phyloP scores from a whole-genome alignment of 2,329 filamentous ascomycete genomes.

The Aspergillus eucalypticola region DNA sequence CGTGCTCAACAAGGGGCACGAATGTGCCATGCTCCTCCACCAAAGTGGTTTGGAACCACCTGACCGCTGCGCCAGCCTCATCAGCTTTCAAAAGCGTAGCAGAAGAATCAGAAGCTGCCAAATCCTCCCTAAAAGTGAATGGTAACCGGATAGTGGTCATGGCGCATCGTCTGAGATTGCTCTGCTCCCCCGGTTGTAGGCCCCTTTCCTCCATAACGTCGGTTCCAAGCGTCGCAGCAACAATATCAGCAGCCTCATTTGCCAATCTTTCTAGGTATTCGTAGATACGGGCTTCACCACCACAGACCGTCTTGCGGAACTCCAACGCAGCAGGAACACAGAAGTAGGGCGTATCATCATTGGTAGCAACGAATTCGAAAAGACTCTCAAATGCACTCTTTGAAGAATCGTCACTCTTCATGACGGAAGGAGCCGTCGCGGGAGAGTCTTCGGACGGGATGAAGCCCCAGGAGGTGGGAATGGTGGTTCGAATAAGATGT shows the following conservation, averaged over 20 bases:
- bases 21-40: slow-evolving; percentile 68
- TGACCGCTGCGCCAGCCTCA: slow-evolving; percentile 38
- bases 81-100: slow-evolving; percentile 43
- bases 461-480: slow-evolving; percentile 83
- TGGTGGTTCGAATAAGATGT: slow-evolving; percentile 67
- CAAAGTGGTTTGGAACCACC: slow-evolving; percentile 61
- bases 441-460: slow-evolving; percentile 24
- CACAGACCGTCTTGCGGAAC: slow-evolving; percentile 68
- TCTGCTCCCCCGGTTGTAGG: slow-evolving; percentile 51
- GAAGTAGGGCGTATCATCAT: slow-evolving; percentile 70
- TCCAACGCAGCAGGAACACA: slow-evolving; percentile 70
- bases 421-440: slow-evolving; percentile 37
- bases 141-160: slow-evolving; percentile 76
- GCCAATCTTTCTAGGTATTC: slow-evolving; percentile 65
- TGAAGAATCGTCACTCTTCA: slow-evolving; percentile 50
- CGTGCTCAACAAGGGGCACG: slow-evolving; percentile 64
- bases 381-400: slow-evolving; percentile 59
- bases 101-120: too few species aligned
- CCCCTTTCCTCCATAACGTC: slow-evolving; percentile 62
- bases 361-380: slow-evolving; percentile 77
- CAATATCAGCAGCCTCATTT: slow-evolving; percentile 60
- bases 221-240: slow-evolving; percentile 67
- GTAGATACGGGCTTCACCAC: slow-evolving; percentile 71
- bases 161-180: slow-evolving; percentile 49
- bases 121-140: neutral